Evolutionary conservation across 2,329 filamentous ascomycete species (phyloP).

Genomic region (Paecilomyces formosus): DNA sequence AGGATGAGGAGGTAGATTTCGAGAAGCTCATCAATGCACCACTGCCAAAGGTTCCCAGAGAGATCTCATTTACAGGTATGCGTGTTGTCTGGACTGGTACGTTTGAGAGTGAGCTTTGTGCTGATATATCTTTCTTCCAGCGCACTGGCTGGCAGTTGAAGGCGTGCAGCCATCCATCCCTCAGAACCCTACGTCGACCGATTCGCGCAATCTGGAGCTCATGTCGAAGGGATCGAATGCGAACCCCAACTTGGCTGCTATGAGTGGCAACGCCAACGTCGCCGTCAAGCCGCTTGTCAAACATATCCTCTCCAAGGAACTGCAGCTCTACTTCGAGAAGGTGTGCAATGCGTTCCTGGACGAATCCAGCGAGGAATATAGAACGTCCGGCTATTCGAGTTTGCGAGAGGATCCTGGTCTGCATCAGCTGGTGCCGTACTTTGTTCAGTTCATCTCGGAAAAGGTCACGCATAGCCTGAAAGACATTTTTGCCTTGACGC

Average conservation of each 20-base stretch:
- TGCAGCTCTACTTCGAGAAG: slow-evolving; percentile 95
- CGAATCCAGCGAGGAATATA: slow-evolving; percentile 77
- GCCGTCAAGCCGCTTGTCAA: slow-evolving; percentile 86
- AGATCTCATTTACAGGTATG: slow-evolving; percentile 83
- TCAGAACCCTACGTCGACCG: slow-evolving; percentile 84
- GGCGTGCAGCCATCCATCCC: slow-evolving; percentile 94
- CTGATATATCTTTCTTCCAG: slow-evolving; percentile 36
- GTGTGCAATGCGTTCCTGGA: slow-evolving; percentile 84
- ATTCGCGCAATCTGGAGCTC: slow-evolving; percentile 76
- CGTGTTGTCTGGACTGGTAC: background rate
- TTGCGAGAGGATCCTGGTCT: slow-evolving; percentile 83
- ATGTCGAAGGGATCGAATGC: slow-evolving; percentile 84
- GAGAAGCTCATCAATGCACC: slow-evolving; percentile 98
- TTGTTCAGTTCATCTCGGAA: slow-evolving; percentile 90
- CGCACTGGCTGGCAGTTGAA: slow-evolving; percentile 96
- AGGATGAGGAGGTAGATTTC: slow-evolving; percentile 97
- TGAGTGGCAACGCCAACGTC: slow-evolving; percentile 75
- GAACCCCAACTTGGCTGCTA: slow-evolving; percentile 74
- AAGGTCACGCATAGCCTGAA: slow-evolving; percentile 92
- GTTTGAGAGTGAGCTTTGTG: background rate
- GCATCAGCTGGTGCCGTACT: slow-evolving; percentile 93
- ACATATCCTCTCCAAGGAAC: slow-evolving; percentile 90
- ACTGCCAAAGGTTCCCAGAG: slow-evolving; percentile 85
- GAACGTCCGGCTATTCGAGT: slow-evolving; percentile 76
- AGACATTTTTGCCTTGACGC: slow-evolving; percentile 77